Percentiles rank a stretch among this genome's conserved stretches.
Conservation (phyloP, 1,284 basidiomycete species). For the Cerioporus squamosus region DNA sequence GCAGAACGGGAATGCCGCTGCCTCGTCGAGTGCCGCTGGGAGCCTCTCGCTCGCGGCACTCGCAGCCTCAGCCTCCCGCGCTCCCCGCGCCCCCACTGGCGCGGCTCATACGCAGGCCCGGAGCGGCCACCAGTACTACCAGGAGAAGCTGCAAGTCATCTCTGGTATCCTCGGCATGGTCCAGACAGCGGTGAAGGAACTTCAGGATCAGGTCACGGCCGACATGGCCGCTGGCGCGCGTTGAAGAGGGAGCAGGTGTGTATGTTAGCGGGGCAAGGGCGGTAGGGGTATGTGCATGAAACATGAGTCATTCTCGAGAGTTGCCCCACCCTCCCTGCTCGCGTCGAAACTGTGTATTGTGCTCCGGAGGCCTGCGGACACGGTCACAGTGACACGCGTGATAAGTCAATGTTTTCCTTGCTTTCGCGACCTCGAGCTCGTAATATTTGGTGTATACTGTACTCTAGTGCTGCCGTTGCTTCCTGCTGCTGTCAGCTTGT, state of each 20-base stretch:
- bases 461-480: conserved; percentile 22
- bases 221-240: conserved; percentile 7
- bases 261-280: neutral
- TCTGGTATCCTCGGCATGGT: conserved; percentile 26
- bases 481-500: conserved; percentile 11
- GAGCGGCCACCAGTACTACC: conserved; percentile 16
- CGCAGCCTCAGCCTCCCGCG: conserved; percentile 22
- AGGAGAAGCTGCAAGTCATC: conserved; percentile 24
- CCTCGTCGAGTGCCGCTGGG: conserved; percentile 9
- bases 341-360: neutral
- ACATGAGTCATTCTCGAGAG: no score
- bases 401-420: conserved; percentile 25
- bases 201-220: conserved; percentile 23
- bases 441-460: conserved; percentile 27
- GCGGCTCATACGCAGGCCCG: conserved; percentile 9
- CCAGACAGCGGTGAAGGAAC: conserved; percentile 25
- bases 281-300: neutral
- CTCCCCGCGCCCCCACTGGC: conserved; percentile 18
- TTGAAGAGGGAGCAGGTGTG: no score
- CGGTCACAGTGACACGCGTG: conserved; percentile 8
- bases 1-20: conserved; percentile 20
- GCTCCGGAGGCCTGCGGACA: neutral
- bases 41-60: conserved; percentile 20
- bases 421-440: conserved; percentile 23
- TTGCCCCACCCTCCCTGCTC: no score